These are phyloP conservation scores for Coleophoma cylindrospora DNA, from an alignment of 2,329 filamentous ascomycete species.

Conservation along the genomic window DNA sequence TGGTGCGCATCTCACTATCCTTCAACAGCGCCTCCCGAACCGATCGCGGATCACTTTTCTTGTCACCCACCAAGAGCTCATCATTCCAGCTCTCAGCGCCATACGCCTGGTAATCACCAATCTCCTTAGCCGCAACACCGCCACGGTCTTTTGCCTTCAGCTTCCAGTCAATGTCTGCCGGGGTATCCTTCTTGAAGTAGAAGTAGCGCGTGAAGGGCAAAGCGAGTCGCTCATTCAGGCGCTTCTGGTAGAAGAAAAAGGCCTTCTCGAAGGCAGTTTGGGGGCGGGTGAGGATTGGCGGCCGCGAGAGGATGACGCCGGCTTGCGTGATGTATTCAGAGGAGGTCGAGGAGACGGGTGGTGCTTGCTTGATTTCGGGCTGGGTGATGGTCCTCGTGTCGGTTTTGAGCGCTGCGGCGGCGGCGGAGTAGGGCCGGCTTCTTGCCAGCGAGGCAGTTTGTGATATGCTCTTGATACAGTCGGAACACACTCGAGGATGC, in stretches of 20 bases:
- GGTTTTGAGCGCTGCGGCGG: constrained; percentile 20
- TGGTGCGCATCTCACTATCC: constrained; percentile 58
- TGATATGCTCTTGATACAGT: constrained; percentile 16
- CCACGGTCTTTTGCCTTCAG: constrained; percentile 72
- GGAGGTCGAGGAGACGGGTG: constrained; percentile 15
- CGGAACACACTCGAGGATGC: constrained; percentile 21
- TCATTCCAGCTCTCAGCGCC: constrained; percentile 79
- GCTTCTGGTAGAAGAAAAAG: constrained; percentile 96
- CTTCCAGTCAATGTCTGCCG: constrained; percentile 83
- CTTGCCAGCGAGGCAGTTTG: constrained; percentile 5
- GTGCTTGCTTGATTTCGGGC: constrained; percentile 29
- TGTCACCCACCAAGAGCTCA: constrained; percentile 73
- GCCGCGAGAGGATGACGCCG: constrained; percentile 80
- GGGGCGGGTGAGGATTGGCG: constrained; percentile 79
- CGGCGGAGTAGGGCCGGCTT: constrained; percentile 20
- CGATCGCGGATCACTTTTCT: constrained; percentile 57
- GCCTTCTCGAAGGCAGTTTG: constrained; percentile 86
- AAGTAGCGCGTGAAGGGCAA: constrained; percentile 86
- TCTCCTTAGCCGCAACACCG: constrained; percentile 73
- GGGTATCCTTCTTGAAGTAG: constrained; percentile 90
- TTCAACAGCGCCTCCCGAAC: constrained; percentile 65
- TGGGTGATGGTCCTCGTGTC: constrained; percentile 8
- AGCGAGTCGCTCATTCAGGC: constrained; percentile 86
- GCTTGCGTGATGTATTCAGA: constrained; percentile 43
- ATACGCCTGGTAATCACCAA: constrained; percentile 78